These are phyloP conservation scores for Solanum tarapatanum DNA, from an alignment of 257 asterid species.

Conservation along the genomic window DNA sequence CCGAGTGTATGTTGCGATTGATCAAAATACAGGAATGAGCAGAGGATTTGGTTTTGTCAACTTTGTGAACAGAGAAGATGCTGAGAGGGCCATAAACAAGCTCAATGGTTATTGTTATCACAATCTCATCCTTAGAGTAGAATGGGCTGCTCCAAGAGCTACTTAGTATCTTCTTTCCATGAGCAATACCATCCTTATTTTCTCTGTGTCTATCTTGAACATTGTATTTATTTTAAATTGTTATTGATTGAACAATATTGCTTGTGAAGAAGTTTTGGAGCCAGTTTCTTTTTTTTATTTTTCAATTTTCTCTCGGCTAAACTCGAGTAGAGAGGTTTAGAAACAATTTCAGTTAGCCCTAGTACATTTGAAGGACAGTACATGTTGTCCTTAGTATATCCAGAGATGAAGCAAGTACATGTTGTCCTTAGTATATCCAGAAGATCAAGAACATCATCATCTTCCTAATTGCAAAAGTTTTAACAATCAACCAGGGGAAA, in stretches of 20 bases:
- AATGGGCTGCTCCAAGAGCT: conserved; percentile 87
- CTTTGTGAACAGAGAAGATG: conserved; percentile 74
- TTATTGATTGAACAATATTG: background rate
- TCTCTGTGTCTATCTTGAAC: background rate
- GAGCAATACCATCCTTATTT: background rate
- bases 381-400: no score
- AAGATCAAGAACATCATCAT: no score
- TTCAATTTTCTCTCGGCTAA: background rate
- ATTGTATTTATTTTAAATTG: background rate
- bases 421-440: no score
- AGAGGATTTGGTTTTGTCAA: conserved; percentile 90
- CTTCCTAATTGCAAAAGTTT: no score
- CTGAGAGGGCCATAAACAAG: conserved; percentile 56
- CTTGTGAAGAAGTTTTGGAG: background rate
- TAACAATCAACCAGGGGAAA: no score
- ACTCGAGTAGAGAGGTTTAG: no score
- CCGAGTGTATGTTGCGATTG: conserved; percentile 69
- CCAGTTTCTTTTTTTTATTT: background rate
- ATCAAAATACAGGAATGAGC: conserved; percentile 68
- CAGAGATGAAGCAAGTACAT: background rate
- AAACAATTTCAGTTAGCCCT: no score
- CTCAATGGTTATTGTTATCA: no score
- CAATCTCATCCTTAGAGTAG: conserved; percentile 43
- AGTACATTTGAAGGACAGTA: no score
- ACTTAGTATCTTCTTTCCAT: background rate